These are phyloP conservation scores for Fraxinus excelsior DNA, from an alignment of 257 asterid genomes.

Conservation along the genomic window DNA sequence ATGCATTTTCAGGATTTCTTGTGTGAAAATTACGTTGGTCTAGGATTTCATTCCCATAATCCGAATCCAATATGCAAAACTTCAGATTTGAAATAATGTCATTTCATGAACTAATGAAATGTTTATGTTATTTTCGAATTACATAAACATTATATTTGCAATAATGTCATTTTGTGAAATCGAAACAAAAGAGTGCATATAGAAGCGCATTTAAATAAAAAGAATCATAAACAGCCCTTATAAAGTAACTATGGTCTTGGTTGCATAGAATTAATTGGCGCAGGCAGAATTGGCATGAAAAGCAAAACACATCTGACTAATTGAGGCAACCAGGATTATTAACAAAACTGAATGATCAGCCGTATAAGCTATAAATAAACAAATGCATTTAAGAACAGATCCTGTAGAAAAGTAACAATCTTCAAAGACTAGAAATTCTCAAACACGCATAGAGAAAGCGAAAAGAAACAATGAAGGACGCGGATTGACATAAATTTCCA, in stretches of 20 bases:
- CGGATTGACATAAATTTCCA: conserved; percentile 23
- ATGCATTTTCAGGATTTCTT: too few relatives aligned
- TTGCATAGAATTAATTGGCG: not conserved
- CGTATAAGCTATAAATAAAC: not conserved
- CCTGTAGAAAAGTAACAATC: not conserved
- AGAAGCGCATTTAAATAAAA: too few relatives aligned
- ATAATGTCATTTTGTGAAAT: too few relatives aligned
- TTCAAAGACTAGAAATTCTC: not conserved
- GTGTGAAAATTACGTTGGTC: too few relatives aligned
- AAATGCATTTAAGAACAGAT: not conserved
- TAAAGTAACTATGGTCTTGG: not conserved
- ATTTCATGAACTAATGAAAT: too few relatives aligned
- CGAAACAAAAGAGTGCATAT: too few relatives aligned
- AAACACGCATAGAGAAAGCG: not conserved
- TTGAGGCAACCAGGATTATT: not conserved
- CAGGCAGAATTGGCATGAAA: not conserved
- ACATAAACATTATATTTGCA: too few relatives aligned
- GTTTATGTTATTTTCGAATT: too few relatives aligned
- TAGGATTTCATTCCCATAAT: too few relatives aligned
- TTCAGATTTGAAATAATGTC: too few relatives aligned
- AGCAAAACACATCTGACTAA: not conserved
- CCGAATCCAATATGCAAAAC: too few relatives aligned
- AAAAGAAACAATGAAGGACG: not conserved
- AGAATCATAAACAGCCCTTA: too few relatives aligned
- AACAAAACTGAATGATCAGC: not conserved